Base-by-base conservation (phyloP, 2,329 filamentous ascomycete species). In the Claviceps sp. region DNA sequence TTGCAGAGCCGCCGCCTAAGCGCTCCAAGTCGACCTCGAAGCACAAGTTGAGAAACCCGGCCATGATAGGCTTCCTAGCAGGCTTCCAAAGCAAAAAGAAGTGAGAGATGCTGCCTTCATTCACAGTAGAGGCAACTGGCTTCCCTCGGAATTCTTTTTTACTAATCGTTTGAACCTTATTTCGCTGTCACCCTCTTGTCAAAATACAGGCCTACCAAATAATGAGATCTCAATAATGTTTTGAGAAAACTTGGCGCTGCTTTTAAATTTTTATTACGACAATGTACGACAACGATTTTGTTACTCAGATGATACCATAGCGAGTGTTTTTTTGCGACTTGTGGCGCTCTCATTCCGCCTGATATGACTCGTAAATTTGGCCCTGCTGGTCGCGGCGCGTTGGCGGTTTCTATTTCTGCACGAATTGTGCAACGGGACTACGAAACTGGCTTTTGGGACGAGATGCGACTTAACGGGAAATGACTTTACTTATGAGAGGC, bases 41-140 rank as follows among this genome's bases (percentile, higher is more conserved):
- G 45, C 45, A 52, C 42, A 55, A 51, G 44, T 51, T 55, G 47
- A 61, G 50, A n/a, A 51, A 50, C 9, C 47, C 37, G 42, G 26
- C 47, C n/a, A 53, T 60, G 53, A 51, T 58, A 4, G 49, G 42
- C 8, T 60, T 59, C 49, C 51, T 60, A 3, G 53, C 55, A 14
- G 59, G 57, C 38, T 56, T 53, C 23, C 56, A 55, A 17, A 17
- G 49, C 16, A 60, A 59, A 49, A 60, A 59, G 52, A 59, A 58
- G 58, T 60, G 51, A 57, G 57, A 29, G 16, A 13, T n/a, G 37
- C 13, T 29, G 17, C 45, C 29, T 26, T 11, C 16, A 43, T n/a
- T 4, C n/a, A 34, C 26, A 29, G 17, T 17, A 51, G 22, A 45
- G 20, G 40, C 46, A 3, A 34, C n/a, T 38, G 46, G 39, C n/a